Conservation (phyloP, 2,329 filamentous ascomycete species). For the Fusarium bulbicola region DNA sequence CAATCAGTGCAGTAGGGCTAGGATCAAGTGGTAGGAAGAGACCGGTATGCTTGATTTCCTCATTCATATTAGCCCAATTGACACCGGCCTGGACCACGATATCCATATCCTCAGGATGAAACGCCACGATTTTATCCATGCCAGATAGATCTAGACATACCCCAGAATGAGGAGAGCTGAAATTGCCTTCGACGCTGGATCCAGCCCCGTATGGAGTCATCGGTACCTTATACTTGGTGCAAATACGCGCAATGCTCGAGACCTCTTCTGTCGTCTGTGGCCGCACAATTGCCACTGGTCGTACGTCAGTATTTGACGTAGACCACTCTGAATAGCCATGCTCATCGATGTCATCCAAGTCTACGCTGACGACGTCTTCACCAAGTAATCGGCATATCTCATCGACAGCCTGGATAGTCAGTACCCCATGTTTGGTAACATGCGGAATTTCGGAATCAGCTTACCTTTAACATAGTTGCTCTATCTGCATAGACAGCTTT, state of each 20-base stretch:
- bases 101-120: slow-evolving; percentile 76
- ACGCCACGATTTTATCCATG: slow-evolving; percentile 72
- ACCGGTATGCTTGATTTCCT: slow-evolving; percentile 67
- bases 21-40: slow-evolving; percentile 78
- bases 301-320: slow-evolving; percentile 59
- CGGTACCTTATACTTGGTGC: slow-evolving; percentile 69
- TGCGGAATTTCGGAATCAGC: neutral
- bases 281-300: slow-evolving; percentile 71
- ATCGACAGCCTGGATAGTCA: neutral
- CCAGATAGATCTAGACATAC: slow-evolving; percentile 74
- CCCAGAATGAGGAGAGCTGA: slow-evolving; percentile 72
- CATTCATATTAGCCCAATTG: slow-evolving; percentile 74
- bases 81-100: slow-evolving; percentile 76
- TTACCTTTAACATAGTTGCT: neutral
- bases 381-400: slow-evolving; percentile 45
- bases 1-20: slow-evolving; percentile 66
- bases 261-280: slow-evolving; percentile 73
- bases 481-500: neutral
- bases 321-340: neutral
- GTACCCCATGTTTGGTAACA: fast-evolving
- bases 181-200: slow-evolving; percentile 76
- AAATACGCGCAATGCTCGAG: slow-evolving; percentile 68
- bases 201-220: slow-evolving; percentile 82
- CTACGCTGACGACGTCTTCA: slow-evolving; percentile 68
- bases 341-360: slow-evolving; percentile 64